These are phyloP conservation scores for Pythium myriotylum DNA, from an alignment of 352 stramenopile genomes.

Conservation along the genomic window DNA sequence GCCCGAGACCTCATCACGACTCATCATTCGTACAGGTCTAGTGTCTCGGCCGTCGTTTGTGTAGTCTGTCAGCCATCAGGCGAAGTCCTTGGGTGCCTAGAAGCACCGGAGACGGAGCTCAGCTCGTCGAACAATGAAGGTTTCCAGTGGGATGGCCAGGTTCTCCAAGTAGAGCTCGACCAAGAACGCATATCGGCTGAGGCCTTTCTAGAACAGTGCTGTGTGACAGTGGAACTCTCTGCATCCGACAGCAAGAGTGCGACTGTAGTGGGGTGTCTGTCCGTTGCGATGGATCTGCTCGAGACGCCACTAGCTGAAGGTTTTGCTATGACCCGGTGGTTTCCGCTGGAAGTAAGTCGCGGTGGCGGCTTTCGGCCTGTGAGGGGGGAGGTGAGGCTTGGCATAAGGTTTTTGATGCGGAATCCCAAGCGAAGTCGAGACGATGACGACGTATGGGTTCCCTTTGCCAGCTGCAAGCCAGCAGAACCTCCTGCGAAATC, in stretches of 20 bases:
- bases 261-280: conserved; percentile 34
- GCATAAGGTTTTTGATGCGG: conserved; percentile 42
- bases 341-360: conserved; percentile 47
- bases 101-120: neutral
- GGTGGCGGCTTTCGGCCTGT: conserved; percentile 26
- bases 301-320: conserved; percentile 49
- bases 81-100: conserved; percentile 9
- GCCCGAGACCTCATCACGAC: conserved; percentile 11
- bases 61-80: conserved; percentile 3
- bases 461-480: conserved; percentile 20
- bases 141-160: conserved; percentile 17
- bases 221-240: neutral
- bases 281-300: conserved; percentile 47
- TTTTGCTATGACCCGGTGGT: conserved; percentile 61
- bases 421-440: conserved; percentile 1
- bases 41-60: conserved; percentile 2
- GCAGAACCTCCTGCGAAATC: neutral
- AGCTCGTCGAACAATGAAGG: conserved; percentile 1
- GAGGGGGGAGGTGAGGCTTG: conserved; percentile 49
- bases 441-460: conserved; percentile 31
- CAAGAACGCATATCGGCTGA: neutral
- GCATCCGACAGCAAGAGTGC: neutral
- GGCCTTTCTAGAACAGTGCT: neutral
- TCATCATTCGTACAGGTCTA: neutral
- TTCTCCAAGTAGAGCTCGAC: conserved; percentile 18